A percentile compares a stretch with the other conserved stretches of the same genome.
Evolutionary conservation across 495 filamentous ascomycete species (phyloP).

Genomic region (Hypoxylon crocopeplum): DNA sequence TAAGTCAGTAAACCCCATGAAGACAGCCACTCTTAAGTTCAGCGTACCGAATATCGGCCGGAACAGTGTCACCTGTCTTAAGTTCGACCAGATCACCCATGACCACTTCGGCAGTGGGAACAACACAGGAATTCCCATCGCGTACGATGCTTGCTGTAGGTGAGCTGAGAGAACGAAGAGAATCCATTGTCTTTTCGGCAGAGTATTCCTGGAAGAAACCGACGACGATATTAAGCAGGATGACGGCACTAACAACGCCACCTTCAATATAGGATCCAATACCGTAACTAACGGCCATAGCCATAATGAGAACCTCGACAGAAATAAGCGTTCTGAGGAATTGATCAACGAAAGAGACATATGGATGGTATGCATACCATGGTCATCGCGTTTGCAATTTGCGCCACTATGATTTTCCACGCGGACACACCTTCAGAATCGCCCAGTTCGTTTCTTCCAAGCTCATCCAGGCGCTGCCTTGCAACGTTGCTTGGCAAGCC

Average conservation of each 20-base stretch:
- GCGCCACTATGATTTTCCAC: constrained; percentile 71
- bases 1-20: not conserved
- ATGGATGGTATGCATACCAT: constrained; percentile 45
- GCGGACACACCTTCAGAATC: constrained; percentile 67
- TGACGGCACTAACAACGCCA: constrained; percentile 69
- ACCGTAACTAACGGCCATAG: constrained; percentile 73
- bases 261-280: constrained; percentile 76
- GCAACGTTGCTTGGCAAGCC: constrained; percentile 66
- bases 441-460: constrained; percentile 68
- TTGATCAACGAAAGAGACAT: constrained; percentile 47
- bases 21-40: not conserved
- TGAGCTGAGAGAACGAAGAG: constrained; percentile 66
- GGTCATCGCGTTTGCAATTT: constrained; percentile 64
- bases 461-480: constrained; percentile 58
- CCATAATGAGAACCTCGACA: constrained; percentile 71
- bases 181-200: constrained; percentile 80
- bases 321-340: not conserved
- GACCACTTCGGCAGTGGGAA: constrained; percentile 60
- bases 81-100: constrained; percentile 70
- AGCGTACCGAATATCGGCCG: constrained; percentile 63
- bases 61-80: constrained; percentile 80
- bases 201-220: constrained; percentile 75
- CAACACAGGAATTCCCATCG: constrained; percentile 59
- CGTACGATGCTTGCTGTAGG: constrained; percentile 66
- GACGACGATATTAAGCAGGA: constrained; percentile 69